Base-by-base conservation (phyloP, 1,284 basidiomycete genomes). In the Ceratorhiza oryzae-sativae region DNA sequence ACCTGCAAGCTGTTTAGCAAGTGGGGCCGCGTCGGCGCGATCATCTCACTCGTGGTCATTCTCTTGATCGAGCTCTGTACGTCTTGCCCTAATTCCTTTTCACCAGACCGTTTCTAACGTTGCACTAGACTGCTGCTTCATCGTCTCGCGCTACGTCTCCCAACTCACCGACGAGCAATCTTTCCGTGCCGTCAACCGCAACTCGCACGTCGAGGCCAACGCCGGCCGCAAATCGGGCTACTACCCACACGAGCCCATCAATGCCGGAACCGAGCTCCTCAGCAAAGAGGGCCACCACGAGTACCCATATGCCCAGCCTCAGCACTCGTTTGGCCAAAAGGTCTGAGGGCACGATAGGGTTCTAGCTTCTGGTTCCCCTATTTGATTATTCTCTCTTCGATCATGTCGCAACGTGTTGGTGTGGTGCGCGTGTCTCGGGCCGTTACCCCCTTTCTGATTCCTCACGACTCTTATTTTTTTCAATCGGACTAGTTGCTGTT, bases 111-210 rank as follows among this genome's bases (percentile, higher is more conserved):
- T 55, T 32, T 25, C 53, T 67, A 4, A 49, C 30, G 76, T 75
- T 25, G 25, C 48, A n/a, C 25, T 83, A 90, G 88, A 89, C 75
- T 85, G 85, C 46, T 82, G 82, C 9, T 77, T 90, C 68, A 83
- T 89, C 55, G 84, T 85, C 9, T 85, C 87, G 18, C 85, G 88
- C 15, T 90, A 90, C 76, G 79, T 86, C 49, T 84, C 85, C 75
- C 86, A 85, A 75, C 78, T 90, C 25, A 79, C 81, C 67, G 84
- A 85, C 41, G 84, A 87, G 74, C 80, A 83, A 71, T 75, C 56
- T 27, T 74, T 70, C 71, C 65, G 65, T 41, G 58, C 58, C 58
- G 39, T 60, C 58, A 60, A 60, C 58, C 59, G 59, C 59, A 34
- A 42, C 20, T 25, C 63, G 25, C 51, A 55, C 39, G n/a, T 49